Evolutionary conservation across 2,329 filamentous ascomycete species (phyloP).

Genomic region (Aureobasidium sp.): DNA sequence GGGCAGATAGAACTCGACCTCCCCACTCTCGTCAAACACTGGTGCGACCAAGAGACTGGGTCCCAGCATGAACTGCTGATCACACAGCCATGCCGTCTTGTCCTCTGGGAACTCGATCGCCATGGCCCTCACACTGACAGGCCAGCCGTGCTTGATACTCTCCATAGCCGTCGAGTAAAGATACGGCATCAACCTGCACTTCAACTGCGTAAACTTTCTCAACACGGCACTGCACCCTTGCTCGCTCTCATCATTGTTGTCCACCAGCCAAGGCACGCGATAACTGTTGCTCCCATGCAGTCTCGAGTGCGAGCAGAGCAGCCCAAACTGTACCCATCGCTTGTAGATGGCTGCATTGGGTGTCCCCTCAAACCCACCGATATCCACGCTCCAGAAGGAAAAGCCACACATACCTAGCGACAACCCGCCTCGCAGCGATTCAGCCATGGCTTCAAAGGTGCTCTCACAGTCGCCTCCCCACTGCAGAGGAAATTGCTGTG

Average conservation of each 20-base stretch:
- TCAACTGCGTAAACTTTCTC: constrained; percentile 46
- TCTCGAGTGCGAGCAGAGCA: constrained; percentile 63
- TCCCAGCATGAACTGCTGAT: constrained; percentile 70
- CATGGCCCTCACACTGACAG: constrained; percentile 55
- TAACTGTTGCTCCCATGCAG: constrained; percentile 65
- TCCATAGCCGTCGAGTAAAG: constrained; percentile 47
- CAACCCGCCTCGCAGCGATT: constrained; percentile 60
- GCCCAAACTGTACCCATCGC: constrained; percentile 69
- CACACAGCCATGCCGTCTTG: constrained; percentile 59
- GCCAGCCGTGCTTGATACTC: constrained; percentile 48
- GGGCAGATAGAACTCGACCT: constrained; percentile 60
- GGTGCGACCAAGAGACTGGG: constrained; percentile 57
- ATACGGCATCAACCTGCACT: constrained; percentile 53
- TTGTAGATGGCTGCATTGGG: constrained; percentile 62
- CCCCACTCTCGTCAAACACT: constrained; percentile 55
- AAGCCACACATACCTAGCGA: constrained; percentile 58
- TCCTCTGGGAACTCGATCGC: constrained; percentile 66
- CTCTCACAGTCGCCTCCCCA: constrained; percentile 74
- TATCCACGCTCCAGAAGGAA: constrained; percentile 64
- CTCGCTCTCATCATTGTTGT: constrained; percentile 49
- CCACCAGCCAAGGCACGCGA: constrained; percentile 68
- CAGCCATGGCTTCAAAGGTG: constrained; percentile 65
- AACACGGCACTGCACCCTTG: constrained; percentile 48
- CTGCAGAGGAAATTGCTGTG: constrained; percentile 59
- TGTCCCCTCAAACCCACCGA: constrained; percentile 64